Conservation (phyloP, 441 rosid genomes). For the Melastoma candidum region DNA sequence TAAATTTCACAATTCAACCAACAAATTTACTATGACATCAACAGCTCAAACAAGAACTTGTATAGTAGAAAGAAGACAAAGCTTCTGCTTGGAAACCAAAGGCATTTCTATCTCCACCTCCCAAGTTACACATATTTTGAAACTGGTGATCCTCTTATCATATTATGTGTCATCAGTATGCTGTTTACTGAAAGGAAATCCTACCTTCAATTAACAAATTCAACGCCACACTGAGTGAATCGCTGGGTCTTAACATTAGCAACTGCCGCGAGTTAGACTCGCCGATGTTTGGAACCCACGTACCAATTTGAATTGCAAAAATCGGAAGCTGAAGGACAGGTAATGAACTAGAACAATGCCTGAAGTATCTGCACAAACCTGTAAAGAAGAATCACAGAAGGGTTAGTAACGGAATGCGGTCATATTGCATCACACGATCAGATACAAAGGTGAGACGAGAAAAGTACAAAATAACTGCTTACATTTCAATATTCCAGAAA, state of each 20-base stretch:
- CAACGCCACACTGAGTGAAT: constrained; percentile 9
- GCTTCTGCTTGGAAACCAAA: too few relatives aligned
- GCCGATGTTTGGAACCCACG: constrained; percentile 12
- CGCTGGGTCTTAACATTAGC: constrained; percentile 8
- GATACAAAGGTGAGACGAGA: too few relatives aligned
- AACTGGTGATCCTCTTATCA: too few relatives aligned
- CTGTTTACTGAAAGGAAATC: neutral
- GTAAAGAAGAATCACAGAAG: neutral
- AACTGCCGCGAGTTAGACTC: constrained; percentile 10
- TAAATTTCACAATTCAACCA: too few relatives aligned
- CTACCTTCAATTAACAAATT: constrained; percentile 11
- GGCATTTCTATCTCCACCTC: too few relatives aligned
- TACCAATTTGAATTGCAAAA: constrained; percentile 12
- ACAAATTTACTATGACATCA: too few relatives aligned
- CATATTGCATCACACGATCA: too few relatives aligned
- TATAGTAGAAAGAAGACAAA: too few relatives aligned
- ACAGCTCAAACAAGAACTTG: too few relatives aligned
- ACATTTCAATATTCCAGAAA: constrained; percentile 56
- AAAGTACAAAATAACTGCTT: constrained; percentile 11
- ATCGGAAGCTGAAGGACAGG: constrained; percentile 12
- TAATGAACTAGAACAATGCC: constrained; percentile 10
- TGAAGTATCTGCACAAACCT: constrained; percentile 11
- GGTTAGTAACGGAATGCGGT: too few relatives aligned
- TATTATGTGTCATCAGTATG: too few relatives aligned
- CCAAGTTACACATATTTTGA: too few relatives aligned